Evolutionary conservation across 805 yeast genomes (phyloP), one percentile per base, ranked within the genome.

Genomic region (Candida xyloterini): DNA sequence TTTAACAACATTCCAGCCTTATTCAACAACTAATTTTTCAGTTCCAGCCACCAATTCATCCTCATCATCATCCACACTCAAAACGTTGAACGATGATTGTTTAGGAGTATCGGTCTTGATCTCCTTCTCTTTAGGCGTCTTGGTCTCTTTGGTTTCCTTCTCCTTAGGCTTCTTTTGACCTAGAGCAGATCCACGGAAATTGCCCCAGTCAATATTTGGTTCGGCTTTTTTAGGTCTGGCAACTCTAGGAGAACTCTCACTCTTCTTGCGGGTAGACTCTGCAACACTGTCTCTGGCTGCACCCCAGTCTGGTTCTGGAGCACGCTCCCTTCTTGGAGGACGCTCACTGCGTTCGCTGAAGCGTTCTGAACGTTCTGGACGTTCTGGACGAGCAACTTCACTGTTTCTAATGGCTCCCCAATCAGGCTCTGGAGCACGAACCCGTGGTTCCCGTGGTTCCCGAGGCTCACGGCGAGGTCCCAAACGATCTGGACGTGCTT

Each of bases 381-480:
- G 42, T 24, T 34, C 41, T 15, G 35, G 30, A 18, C 44, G 36
- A 15, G 31, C 35, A 62, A 50, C 51, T 30, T 46, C 48, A 11
- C 62, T 62, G 24, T 53, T 49, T 57, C 77, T 65, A 21, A 70
- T 74, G 20, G 67, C 40, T 34, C 69, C 65, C 78, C 84, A 79
- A 62, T 81, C 86, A 40, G 79, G 64, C 30, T 78, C 76, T 35
- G 78, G 77, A 53, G 72, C 80, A 52, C 72, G 77, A 46, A 64
- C 66, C 60, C 71, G 66, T 49, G 66, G 67, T 44, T 40, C 54
- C 40, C 54, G 46, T 46, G 52, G 55, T 35, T 48, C 62, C 46
- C 57, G 43, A 35, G 50, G 46, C 45, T 62, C 67, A 33, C 63
- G 20, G 20, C 20, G 57, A 7, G 55, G 35, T 28, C 23, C 39